phyloP scores from a whole-genome alignment of 1,284 basidiomycete species.

The Ceratobasidium sp. region DNA sequence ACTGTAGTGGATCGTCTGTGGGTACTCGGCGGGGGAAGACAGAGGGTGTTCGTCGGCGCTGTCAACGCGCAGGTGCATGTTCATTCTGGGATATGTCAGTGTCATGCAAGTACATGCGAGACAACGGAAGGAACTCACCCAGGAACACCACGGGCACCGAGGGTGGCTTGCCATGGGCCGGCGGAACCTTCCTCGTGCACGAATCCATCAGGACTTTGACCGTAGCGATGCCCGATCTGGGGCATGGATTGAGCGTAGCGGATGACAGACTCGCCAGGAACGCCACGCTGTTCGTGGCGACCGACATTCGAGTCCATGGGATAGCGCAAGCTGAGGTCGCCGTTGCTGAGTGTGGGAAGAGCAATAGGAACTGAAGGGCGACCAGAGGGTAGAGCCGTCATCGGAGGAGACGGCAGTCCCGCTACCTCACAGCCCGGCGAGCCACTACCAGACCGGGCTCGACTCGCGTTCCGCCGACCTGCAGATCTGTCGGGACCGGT shows the following conservation, averaged over 20 bases:
- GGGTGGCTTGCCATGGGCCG: slow-evolving; percentile 4
- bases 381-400: background rate
- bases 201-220: slow-evolving; percentile 4
- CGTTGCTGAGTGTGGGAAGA: slow-evolving; percentile 33
- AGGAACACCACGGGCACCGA: background rate
- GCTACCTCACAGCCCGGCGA: slow-evolving; percentile 15
- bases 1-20: slow-evolving; percentile 26
- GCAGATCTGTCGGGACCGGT: background rate
- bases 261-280: slow-evolving; percentile 9
- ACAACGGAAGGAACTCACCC: slow-evolving; percentile 16
- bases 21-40: slow-evolving; percentile 6
- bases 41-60: slow-evolving; percentile 5
- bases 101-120: background rate
- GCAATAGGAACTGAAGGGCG: slow-evolving; percentile 4
- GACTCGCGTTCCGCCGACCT: background rate
- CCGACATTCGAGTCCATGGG: background rate
- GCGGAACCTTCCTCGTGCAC: slow-evolving; percentile 3
- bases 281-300: background rate
- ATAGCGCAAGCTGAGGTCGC: slow-evolving; percentile 18
- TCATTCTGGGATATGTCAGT: background rate
- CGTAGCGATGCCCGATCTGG: slow-evolving; percentile 17
- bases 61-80: background rate
- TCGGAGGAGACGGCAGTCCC: slow-evolving; percentile 15
- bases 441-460: slow-evolving; percentile 17
- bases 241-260: slow-evolving; percentile 40